Evolutionary conservation across 108 stramenopile species (phyloP).

Genomic region (Seminavis robusta): DNA sequence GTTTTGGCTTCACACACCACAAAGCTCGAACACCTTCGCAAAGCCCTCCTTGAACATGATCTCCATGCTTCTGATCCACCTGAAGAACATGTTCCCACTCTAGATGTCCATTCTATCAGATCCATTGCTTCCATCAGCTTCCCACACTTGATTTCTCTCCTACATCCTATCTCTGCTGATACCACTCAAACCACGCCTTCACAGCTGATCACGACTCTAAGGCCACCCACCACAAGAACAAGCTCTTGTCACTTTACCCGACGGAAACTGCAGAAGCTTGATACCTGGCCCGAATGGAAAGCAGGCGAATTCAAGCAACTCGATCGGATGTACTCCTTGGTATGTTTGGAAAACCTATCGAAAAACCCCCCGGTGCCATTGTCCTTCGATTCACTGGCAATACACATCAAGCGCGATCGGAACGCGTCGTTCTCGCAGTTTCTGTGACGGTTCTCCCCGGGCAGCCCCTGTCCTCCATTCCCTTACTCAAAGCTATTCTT

Average conservation of each 20-base stretch:
- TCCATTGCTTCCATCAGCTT: background rate
- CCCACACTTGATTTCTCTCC: background rate
- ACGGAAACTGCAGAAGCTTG: background rate
- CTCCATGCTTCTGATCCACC: background rate
- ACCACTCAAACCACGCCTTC: background rate
- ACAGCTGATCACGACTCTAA: background rate
- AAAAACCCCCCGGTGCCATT: too few species aligned
- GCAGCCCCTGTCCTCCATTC: conserved; percentile 20
- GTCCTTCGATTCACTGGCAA: conserved; percentile 15
- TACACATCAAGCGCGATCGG: conserved; percentile 17
- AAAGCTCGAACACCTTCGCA: background rate
- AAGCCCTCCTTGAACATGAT: background rate
- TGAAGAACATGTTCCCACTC: background rate
- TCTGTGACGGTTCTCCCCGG: conserved; percentile 23
- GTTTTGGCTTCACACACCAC: background rate
- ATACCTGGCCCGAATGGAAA: conserved; percentile 13
- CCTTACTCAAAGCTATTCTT: conserved; percentile 9
- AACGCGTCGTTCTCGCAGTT: conserved; percentile 13
- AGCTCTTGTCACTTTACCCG: conserved; percentile 11
- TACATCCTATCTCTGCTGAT: too few species aligned
- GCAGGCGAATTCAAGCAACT: conserved; percentile 11
- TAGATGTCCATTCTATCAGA: background rate
- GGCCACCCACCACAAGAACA: conserved; percentile 10
- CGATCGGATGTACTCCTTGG: too few species aligned
- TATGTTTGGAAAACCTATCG: too few species aligned